phyloP scores from a whole-genome alignment of 192 early-diverging fungal species.

The Polychytrium aggregatum region DNA sequence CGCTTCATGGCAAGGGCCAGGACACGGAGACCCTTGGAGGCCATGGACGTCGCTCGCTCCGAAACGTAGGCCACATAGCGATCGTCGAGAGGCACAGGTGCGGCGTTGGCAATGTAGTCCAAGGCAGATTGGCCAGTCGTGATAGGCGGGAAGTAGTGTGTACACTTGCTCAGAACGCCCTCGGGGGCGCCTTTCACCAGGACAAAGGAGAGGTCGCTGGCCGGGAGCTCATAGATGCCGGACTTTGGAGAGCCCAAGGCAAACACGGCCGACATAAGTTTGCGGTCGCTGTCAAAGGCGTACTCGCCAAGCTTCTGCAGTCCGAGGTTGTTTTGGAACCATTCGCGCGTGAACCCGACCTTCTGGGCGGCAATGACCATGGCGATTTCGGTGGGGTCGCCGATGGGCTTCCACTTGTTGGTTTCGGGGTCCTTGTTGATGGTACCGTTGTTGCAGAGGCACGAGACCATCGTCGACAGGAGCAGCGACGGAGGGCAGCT shows the following conservation, averaged over 20 bases:
- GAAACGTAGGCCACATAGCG: constrained; percentile 53
- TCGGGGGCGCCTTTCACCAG: constrained; percentile 91
- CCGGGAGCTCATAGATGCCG: constrained; percentile 8
- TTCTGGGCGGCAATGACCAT: constrained; percentile 78
- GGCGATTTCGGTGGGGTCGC: constrained; percentile 95
- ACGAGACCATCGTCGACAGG: constrained; percentile 57
- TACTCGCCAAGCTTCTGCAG: constrained; percentile 70
- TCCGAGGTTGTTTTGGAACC: constrained; percentile 39
- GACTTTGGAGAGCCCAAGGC: constrained; percentile 11
- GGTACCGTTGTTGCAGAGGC: constrained; percentile 79
- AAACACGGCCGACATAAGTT: constrained; percentile 86
- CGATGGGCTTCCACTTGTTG: constrained; percentile 58
- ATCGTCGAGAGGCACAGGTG: constrained; percentile 33
- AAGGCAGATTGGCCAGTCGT: constrained; percentile 12
- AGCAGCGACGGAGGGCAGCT: constrained; percentile 38
- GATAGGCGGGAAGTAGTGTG: constrained; percentile 32
- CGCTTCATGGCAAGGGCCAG: constrained; percentile 72
- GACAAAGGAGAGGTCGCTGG: constrained; percentile 37
- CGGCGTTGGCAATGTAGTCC: constrained; percentile 13
- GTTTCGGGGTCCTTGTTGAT: constrained; percentile 46
- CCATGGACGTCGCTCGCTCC: constrained; percentile 60
- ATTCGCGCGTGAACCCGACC: constrained; percentile 56
- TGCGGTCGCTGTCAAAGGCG: constrained; percentile 86
- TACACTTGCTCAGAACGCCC: constrained; percentile 66
- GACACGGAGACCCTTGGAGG: constrained; percentile 74